phyloP scores from a whole-genome alignment of 2,329 filamentous ascomycete genomes.

The Colletotrichum plurivorum region DNA sequence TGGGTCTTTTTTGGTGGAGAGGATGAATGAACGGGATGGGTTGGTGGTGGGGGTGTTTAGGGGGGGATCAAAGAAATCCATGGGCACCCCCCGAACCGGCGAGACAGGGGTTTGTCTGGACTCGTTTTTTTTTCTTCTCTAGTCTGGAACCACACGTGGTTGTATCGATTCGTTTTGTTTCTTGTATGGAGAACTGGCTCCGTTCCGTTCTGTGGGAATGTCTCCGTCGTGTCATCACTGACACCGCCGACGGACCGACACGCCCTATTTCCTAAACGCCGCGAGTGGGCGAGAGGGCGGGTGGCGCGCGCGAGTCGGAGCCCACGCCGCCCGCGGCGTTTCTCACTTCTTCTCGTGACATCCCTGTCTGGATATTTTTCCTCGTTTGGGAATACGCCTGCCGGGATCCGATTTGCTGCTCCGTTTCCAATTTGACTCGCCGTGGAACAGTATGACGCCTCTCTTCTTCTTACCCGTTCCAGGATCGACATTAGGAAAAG shows the following conservation, averaged over 20 bases:
- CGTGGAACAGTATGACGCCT: background rate
- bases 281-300: background rate
- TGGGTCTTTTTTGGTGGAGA: background rate
- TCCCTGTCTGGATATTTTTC: conserved; percentile 20
- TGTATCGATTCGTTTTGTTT: conserved; percentile 11
- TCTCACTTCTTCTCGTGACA: background rate
- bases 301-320: background rate
- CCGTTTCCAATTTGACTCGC: background rate
- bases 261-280: background rate
- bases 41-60: background rate
- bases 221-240: background rate
- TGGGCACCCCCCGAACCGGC: background rate
- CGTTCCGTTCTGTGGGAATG: too few species aligned
- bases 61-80: background rate
- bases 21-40: background rate
- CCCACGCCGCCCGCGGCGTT: too few species aligned
- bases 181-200: background rate
- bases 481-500: background rate
- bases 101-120: background rate
- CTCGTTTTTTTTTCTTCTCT: too few species aligned
- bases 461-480: background rate
- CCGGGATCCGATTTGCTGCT: conserved; percentile 6
- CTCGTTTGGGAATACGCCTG: conserved; percentile 4
- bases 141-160: conserved; percentile 26
- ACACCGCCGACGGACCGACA: background rate